Percentiles rank a stretch among this genome's conserved stretches.
These are phyloP conservation scores for Clarireedia hainanense DNA, from an alignment of 2,329 filamentous ascomycete species.

Conservation along the genomic window DNA sequence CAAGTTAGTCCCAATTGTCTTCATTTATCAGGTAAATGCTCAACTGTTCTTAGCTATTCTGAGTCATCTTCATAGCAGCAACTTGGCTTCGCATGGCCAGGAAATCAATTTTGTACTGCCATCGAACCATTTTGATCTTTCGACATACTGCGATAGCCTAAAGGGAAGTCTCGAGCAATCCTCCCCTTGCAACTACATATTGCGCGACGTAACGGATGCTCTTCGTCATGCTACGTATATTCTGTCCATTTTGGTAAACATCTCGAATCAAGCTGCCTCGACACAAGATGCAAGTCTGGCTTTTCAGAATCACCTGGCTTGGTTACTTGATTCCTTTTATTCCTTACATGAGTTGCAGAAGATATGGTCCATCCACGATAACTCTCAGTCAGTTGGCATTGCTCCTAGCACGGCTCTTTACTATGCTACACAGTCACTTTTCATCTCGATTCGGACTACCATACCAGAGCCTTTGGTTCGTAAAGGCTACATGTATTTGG, in stretches of 20 bases:
- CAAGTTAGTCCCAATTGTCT: slow-evolving; percentile 18
- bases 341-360: slow-evolving; percentile 19
- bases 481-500: slow-evolving; percentile 25
- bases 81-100: slow-evolving; percentile 10
- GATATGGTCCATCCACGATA: slow-evolving; percentile 9
- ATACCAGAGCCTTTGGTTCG: slow-evolving; percentile 21
- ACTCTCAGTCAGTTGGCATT: slow-evolving; percentile 8
- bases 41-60: slow-evolving; percentile 19
- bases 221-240: slow-evolving; percentile 23
- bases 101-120: slow-evolving; percentile 18
- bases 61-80: slow-evolving; percentile 17
- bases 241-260: slow-evolving; percentile 24
- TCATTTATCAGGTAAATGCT: neutral
- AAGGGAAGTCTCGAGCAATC: neutral
- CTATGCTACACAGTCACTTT: slow-evolving; percentile 17
- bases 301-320: slow-evolving; percentile 28
- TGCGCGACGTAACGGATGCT: slow-evolving; percentile 17
- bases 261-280: slow-evolving; percentile 21
- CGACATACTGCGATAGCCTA: slow-evolving; percentile 6
- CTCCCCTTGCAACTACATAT: slow-evolving; percentile 21
- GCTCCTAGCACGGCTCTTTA: slow-evolving; percentile 15
- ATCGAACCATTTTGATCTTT: slow-evolving; percentile 14
- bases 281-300: slow-evolving; percentile 23
- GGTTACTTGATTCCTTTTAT: slow-evolving; percentile 28
- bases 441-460: slow-evolving; percentile 15